phyloP scores from a whole-genome alignment of 176 grass and related monocot genomes.

The Oryza glaberrima region DNA sequence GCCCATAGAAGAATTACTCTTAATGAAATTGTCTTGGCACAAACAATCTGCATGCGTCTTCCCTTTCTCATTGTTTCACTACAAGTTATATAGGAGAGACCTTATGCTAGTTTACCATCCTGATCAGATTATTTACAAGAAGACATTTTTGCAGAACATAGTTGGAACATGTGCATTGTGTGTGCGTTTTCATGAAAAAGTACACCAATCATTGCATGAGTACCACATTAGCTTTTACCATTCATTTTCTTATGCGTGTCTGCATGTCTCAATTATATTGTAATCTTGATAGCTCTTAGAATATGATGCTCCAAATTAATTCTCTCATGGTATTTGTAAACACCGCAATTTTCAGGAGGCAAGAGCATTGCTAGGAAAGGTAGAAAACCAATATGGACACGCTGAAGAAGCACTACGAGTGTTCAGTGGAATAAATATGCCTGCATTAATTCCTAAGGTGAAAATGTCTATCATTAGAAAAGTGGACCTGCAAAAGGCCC shows the following conservation, averaged over 20 bases:
- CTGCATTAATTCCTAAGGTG: conserved; percentile 54
- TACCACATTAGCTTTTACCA: neutral
- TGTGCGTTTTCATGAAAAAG: neutral
- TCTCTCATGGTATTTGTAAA: conserved; percentile 13
- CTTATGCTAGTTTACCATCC: conserved; percentile 1
- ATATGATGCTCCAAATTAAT: neutral
- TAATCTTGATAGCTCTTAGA: conserved; percentile 24
- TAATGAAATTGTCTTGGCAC: too few species aligned
- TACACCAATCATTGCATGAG: neutral
- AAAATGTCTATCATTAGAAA: conserved; percentile 55
- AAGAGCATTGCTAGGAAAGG: conserved; percentile 75
- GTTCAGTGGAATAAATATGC: conserved; percentile 70
- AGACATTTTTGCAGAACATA: neutral
- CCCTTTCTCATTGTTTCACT: conserved; percentile 11
- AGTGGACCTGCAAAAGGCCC: conserved; percentile 44
- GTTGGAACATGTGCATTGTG: neutral
- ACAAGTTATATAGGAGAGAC: neutral
- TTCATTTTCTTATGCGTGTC: neutral
- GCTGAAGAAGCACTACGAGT: conserved; percentile 71
- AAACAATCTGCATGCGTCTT: conserved; percentile 14
- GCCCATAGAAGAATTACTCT: neutral
- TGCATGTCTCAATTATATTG: neutral
- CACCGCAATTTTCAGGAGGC: conserved; percentile 71
- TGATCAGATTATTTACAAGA: neutral
- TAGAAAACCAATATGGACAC: conserved; percentile 77